Percentiles rank a stretch among this genome's conserved stretches.
Evolutionary conservation across 2,329 filamentous ascomycete genomes (phyloP).

Genomic region (Epichloe scottii): DNA sequence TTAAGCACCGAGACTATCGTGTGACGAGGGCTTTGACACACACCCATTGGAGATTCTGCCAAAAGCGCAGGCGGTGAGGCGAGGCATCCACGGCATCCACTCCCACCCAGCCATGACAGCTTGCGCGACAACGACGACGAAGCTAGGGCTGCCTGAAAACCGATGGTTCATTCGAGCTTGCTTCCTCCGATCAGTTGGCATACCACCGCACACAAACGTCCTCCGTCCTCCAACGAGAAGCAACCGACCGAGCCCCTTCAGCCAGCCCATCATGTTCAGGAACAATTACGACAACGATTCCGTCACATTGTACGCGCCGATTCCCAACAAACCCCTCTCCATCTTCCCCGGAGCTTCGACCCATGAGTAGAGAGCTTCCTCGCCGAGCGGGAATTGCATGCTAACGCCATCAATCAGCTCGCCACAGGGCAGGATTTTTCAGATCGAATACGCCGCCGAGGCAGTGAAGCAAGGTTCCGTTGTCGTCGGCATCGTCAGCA

Average conservation of each 20-base stretch:
- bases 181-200: slow-evolving; percentile 3
- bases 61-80: slow-evolving; percentile 11
- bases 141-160: slow-evolving; percentile 12
- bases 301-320: slow-evolving; percentile 77
- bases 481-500: slow-evolving; percentile 92
- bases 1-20: no score
- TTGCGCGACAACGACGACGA: slow-evolving; percentile 10
- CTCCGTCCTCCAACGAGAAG: not conserved
- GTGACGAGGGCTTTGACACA: no score
- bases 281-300: slow-evolving; percentile 99
- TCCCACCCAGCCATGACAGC: slow-evolving; percentile 2
- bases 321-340: not conserved
- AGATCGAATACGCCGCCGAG: slow-evolving; percentile 98
- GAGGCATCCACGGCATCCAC: slow-evolving; percentile 5
- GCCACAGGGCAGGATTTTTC: slow-evolving; percentile 97
- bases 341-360: not conserved
- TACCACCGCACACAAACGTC: slow-evolving; percentile 4
- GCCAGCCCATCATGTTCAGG: slow-evolving; percentile 67
- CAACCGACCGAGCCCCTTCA: slow-evolving; percentile 3
- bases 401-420: slow-evolving; percentile 51
- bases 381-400: slow-evolving; percentile 11
- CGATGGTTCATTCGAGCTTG: slow-evolving; percentile 9
- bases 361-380: not conserved
- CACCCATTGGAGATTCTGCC: not conserved
- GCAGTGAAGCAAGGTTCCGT: slow-evolving; percentile 98